Evolutionary conservation across 2,329 filamentous ascomycete genomes (phyloP).

Genomic region (Pyrenophora teres): DNA sequence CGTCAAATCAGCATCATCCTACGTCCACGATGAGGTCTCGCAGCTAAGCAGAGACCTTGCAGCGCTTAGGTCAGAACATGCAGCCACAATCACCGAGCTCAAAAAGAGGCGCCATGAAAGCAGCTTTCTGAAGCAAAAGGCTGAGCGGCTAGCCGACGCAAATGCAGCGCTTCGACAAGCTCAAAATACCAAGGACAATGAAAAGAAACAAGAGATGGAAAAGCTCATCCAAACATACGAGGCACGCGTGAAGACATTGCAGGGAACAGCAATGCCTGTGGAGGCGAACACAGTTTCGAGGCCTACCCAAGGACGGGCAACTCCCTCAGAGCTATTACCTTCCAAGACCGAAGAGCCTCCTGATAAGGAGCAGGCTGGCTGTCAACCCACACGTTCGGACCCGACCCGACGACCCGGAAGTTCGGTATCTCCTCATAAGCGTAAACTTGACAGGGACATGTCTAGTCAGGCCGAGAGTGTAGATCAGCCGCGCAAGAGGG

Average conservation of each 20-base stretch:
- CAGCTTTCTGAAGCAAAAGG: neutral
- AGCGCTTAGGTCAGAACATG: neutral
- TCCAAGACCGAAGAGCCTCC: neutral
- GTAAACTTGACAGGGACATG: neutral
- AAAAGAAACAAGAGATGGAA: neutral
- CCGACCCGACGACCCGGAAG: neutral
- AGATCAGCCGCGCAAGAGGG: neutral
- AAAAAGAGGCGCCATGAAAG: neutral
- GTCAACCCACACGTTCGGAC: neutral
- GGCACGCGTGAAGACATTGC: neutral
- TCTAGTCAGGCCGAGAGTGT: neutral
- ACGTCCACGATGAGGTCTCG: neutral
- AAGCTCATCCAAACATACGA: neutral
- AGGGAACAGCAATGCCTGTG: neutral
- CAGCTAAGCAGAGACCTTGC: neutral
- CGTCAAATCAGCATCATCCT: neutral
- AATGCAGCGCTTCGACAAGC: neutral
- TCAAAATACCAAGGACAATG: neutral
- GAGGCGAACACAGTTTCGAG: neutral
- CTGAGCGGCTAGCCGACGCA: neutral
- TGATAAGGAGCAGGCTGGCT: neutral
- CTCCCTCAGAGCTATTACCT: neutral
- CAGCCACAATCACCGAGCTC: neutral
- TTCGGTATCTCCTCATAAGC: neutral
- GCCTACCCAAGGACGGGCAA: neutral